A percentile compares a stretch with the other conserved stretches of the same genome.
phyloP scores from a whole-genome alignment of 768 basidiomycete species.

The Scleroderma citrinum region DNA sequence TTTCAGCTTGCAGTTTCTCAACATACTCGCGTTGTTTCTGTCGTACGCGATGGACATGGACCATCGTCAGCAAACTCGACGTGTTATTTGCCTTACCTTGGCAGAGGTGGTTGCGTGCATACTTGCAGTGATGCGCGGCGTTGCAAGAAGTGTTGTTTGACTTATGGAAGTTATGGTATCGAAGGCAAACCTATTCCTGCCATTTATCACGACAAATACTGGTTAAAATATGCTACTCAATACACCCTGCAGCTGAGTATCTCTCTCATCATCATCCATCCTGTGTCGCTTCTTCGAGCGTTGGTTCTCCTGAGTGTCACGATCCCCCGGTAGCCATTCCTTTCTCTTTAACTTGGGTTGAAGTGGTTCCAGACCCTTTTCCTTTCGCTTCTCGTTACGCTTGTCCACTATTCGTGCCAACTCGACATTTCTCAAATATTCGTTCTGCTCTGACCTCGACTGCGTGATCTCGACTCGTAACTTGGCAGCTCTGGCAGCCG shows the following conservation, averaged over 20 bases:
- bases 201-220: too few species aligned
- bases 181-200: too few species aligned
- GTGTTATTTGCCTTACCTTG: conserved; percentile 15
- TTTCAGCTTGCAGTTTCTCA: conserved; percentile 42
- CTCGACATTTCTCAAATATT: conserved; percentile 93
- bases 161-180: too few species aligned
- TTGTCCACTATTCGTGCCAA: conserved; percentile 82
- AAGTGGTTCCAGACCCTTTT: conserved; percentile 47
- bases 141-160: too few species aligned
- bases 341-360: conserved; percentile 18
- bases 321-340: conserved; percentile 10
- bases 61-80: not conserved
- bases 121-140: too few species aligned
- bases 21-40: conserved; percentile 50
- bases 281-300: conserved; percentile 4
- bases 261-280: conserved; percentile 1
- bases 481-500: conserved; percentile 80
- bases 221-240: conserved; percentile 48
- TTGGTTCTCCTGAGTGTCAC: conserved; percentile 9
- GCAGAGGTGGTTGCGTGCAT: conserved; percentile 26
- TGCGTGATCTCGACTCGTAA: conserved; percentile 89
- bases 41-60: not conserved
- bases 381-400: conserved; percentile 60
- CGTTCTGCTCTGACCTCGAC: conserved; percentile 82
- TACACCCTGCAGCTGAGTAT: conserved; percentile 34